Base-by-base conservation (phyloP, 139 green algal species). In the Choricystis sp. region DNA sequence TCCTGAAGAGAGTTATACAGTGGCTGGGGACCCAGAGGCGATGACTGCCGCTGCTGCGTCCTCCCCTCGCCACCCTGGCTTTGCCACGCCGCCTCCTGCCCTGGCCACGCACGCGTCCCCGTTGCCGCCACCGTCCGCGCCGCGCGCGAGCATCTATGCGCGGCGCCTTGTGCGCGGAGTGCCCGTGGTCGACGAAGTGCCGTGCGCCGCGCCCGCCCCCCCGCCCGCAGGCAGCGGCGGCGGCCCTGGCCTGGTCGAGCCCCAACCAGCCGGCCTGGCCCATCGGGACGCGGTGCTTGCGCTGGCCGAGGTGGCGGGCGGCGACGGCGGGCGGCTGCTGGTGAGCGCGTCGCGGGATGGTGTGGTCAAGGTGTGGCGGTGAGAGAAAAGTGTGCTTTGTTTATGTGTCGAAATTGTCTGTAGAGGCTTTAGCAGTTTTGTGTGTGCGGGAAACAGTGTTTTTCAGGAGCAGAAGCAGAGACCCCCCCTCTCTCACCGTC, bases 331-430 rank as follows among this genome's bases (percentile, higher is more conserved):
- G 22, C 73, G 76, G 48, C 56, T 95, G 66, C 77, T 95, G 70
- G 67, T 94, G 14, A 86, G 75, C 19, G 68, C 66, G 30, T 78
- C 73, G 59, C 64, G 78, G 4, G 88, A 95, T 55, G 88, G 88
- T 3, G 70, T 78, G 29, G 73, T 95, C 52, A 95, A 95, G 62
- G 83, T 81, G 1, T 95, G 88, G 88, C 31, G 71, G 52, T 77
- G 25, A 49, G 9, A 23, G 28, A 49, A 61, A n/a, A n/a, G n/a
- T n/a, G n/a, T n/a, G n/a, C n/a, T n/a, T n/a, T n/a, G n/a, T n/a
- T n/a, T n/a, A n/a, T n/a, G n/a, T n/a, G n/a, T n/a, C n/a, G n/a
- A n/a, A n/a, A n/a, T n/a, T n/a, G n/a, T n/a, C n/a, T n/a, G n/a
- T n/a, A n/a, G n/a, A n/a, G n/a, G n/a, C n/a, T n/a, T n/a, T n/a